These are phyloP conservation scores for Erigeron philadelphicus DNA, from an alignment of 140 eudicot species.

Conservation along the genomic window DNA sequence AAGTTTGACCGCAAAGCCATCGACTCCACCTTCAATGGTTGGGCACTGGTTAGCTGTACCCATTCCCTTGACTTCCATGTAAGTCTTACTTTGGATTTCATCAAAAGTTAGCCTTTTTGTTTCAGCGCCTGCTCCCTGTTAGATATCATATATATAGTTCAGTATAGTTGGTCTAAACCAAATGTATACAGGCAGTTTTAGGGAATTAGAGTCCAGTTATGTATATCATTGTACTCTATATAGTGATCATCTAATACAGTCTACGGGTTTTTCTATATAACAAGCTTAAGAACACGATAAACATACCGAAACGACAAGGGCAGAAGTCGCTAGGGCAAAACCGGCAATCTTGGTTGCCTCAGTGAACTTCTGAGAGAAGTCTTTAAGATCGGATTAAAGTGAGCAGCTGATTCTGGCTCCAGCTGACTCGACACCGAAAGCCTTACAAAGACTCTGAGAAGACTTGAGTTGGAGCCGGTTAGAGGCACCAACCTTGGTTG, in stretches of 20 bases:
- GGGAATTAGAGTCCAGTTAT: too few relatives aligned
- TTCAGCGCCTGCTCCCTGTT: slow-evolving; percentile 91
- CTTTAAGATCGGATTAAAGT: slow-evolving; percentile 68
- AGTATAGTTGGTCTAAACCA: too few relatives aligned
- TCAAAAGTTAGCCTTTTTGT: slow-evolving; percentile 79
- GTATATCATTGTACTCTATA: too few relatives aligned
- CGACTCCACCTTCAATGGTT: slow-evolving; percentile 70
- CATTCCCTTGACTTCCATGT: slow-evolving; percentile 90
- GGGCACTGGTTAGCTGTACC: slow-evolving; percentile 99
- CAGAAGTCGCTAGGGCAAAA: slow-evolving; percentile 88
- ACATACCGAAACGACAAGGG: slow-evolving; percentile 78
- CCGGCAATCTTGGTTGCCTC: slow-evolving; percentile 94
- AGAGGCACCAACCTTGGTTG: slow-evolving; percentile 55
- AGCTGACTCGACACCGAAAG: slow-evolving; percentile 55
- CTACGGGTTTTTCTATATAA: not conserved
- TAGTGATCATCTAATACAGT: not conserved
- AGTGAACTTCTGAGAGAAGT: slow-evolving; percentile 60
- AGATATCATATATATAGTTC: not conserved
- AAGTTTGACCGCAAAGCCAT: slow-evolving; percentile 57
- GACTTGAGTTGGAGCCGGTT: slow-evolving; percentile 49
- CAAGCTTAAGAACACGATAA: not conserved
- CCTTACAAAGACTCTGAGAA: slow-evolving; percentile 49
- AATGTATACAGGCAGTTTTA: too few relatives aligned
- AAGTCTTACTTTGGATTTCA: slow-evolving; percentile 90
- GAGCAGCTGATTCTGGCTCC: slow-evolving; percentile 57